Percentiles rank a stretch among this genome's conserved stretches.
These are phyloP conservation scores for Phialocephala subalpina DNA, from an alignment of 2,329 filamentous ascomycete genomes.

Conservation along the genomic window DNA sequence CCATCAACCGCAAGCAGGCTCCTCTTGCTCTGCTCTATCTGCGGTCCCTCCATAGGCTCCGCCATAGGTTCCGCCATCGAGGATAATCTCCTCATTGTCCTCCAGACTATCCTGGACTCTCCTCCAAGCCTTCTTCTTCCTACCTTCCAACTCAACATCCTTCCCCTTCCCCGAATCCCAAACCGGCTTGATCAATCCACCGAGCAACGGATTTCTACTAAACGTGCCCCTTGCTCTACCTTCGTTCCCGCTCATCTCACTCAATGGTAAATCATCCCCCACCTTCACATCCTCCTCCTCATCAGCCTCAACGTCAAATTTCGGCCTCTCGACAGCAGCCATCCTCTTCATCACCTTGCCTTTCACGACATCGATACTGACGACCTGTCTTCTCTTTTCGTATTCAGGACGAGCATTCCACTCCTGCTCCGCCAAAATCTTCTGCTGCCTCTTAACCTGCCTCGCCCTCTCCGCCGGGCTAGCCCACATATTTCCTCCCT, in stretches of 20 bases:
- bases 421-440: constrained; percentile 71
- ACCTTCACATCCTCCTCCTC: constrained; percentile 42
- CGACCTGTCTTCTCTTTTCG: constrained; percentile 74
- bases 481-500: constrained; percentile 71
- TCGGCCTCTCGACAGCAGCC: constrained; percentile 39
- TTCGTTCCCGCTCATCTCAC: constrained; percentile 25
- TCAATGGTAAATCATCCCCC: constrained; percentile 28
- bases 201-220: constrained; percentile 46
- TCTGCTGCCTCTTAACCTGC: constrained; percentile 75
- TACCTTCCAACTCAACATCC: constrained; percentile 33
- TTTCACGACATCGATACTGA: constrained; percentile 72
- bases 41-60: constrained; percentile 41
- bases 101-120: constrained; percentile 51
- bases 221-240: constrained; percentile 42
- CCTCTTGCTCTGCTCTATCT: constrained; percentile 34
- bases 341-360: constrained; percentile 60
- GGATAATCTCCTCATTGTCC: constrained; percentile 50
- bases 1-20: constrained; percentile 34
- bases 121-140: constrained; percentile 46
- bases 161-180: constrained; percentile 44
- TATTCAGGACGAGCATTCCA: constrained; percentile 74
- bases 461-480: constrained; percentile 71
- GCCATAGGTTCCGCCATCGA: constrained; percentile 48
- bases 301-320: constrained; percentile 29
- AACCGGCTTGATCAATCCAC: constrained; percentile 45